A percentile compares a stretch with the other conserved stretches of the same genome.
Evolutionary conservation across 768 basidiomycete species (phyloP).

Genomic region (Psilocybe cyanescens): DNA sequence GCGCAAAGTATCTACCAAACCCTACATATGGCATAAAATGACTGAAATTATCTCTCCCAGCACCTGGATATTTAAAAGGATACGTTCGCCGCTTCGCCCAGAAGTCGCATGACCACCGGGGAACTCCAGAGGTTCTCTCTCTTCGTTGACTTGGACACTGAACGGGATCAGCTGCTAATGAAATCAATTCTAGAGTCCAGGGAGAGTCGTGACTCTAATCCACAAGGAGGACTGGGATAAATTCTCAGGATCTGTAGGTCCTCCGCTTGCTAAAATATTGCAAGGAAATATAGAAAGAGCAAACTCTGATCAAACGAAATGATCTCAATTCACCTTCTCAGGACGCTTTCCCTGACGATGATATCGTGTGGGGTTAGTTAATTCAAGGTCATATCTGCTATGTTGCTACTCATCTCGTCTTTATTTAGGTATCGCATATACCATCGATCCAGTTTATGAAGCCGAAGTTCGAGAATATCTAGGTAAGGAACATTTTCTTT

Average conservation of each 20-base stretch:
- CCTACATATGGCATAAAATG: too few species aligned
- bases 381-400: neutral
- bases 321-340: constrained; percentile 24
- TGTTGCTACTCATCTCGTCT: neutral
- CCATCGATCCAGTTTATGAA: constrained; percentile 79
- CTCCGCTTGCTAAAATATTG: too few species aligned
- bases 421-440: constrained; percentile 77
- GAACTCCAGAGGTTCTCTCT: constrained; percentile 73
- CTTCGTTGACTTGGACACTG: neutral
- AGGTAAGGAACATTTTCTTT: constrained; percentile 47
- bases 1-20: constrained; percentile 51
- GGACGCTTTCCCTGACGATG: constrained; percentile 74
- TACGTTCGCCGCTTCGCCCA: constrained; percentile 92
- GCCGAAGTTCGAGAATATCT: constrained; percentile 83
- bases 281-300: too few species aligned
- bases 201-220: constrained; percentile 88
- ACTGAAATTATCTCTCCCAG: constrained; percentile 33
- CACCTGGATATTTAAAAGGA: constrained; percentile 85
- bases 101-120: constrained; percentile 90
- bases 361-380: constrained; percentile 79
- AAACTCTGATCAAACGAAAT: too few species aligned
- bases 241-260: constrained; percentile 67
- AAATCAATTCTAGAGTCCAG: constrained; percentile 60
- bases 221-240: constrained; percentile 87
- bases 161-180: neutral